These are phyloP conservation scores for Raffaelea deltoideospora DNA, from an alignment of 2,329 filamentous ascomycete genomes.

Conservation along the genomic window DNA sequence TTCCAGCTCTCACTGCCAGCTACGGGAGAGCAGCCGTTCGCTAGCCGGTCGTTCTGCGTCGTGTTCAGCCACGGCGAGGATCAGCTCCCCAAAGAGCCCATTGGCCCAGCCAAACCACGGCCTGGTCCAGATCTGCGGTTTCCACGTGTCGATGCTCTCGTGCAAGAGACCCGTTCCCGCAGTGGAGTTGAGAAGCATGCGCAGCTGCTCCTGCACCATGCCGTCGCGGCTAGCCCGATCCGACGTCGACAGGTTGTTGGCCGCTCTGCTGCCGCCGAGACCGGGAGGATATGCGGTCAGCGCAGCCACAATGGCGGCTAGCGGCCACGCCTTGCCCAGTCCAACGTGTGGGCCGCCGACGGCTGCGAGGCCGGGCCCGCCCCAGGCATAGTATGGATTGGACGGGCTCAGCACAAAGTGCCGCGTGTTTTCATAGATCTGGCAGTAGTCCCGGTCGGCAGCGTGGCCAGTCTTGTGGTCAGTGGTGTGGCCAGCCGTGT, in stretches of 20 bases:
- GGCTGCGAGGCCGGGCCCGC: slow-evolving; percentile 45
- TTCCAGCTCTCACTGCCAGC: too few relatives aligned
- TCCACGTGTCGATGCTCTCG: slow-evolving; percentile 29
- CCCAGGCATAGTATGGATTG: slow-evolving; percentile 64
- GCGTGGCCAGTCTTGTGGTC: too few relatives aligned
- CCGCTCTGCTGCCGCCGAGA: too few relatives aligned
- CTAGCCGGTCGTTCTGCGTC: slow-evolving; percentile 13
- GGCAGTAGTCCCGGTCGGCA: slow-evolving; percentile 29
- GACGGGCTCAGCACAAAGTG: slow-evolving; percentile 26
- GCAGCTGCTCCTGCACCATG: slow-evolving; percentile 19
- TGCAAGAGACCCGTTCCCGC: slow-evolving; percentile 29
- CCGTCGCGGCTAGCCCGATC: slow-evolving; percentile 3
- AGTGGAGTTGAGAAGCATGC: slow-evolving; percentile 24
- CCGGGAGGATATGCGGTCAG: slow-evolving; percentile 24
- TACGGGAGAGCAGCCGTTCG: slow-evolving; percentile 13
- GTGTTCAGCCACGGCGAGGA: slow-evolving; percentile 17
- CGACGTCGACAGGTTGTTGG: slow-evolving; percentile 11
- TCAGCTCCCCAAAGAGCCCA: slow-evolving; percentile 25
- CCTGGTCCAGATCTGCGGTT: slow-evolving; percentile 23
- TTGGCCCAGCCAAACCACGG: slow-evolving; percentile 31
- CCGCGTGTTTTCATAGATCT: slow-evolving; percentile 59
- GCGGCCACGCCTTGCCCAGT: slow-evolving; percentile 38
- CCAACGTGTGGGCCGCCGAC: slow-evolving; percentile 59
- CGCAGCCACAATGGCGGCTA: slow-evolving; percentile 37
- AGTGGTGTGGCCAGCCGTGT: too few relatives aligned